Base-by-base conservation (phyloP, 345 rosid genomes). In the Diplotaxis tenuifolia region DNA sequence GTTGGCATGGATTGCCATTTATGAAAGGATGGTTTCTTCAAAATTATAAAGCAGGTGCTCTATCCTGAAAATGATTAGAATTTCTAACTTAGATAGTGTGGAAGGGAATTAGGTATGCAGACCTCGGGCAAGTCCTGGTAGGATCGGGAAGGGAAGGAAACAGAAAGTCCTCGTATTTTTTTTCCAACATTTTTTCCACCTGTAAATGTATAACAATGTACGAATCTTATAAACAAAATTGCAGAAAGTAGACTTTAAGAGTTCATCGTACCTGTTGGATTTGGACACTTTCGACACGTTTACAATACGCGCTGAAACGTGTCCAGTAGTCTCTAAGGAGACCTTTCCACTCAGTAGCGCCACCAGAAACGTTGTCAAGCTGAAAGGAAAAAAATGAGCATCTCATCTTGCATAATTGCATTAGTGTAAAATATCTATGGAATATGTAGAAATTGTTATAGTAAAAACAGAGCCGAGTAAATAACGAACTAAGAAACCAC, bases 141-240 rank as follows among this genome's bases (percentile, higher is more conserved):
- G 87, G 83, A 84, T 83, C 79, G 65, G 89, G 93, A 55, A 92
- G 85, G 75, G 89, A 88, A 81, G 92, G 82, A 81, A 95, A 95
- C 88, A 95, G 81, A 80, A 83, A 80, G 65, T 83, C 82, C 15
- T 84, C 92, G 73, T 87, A 92, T 79, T 73, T 88, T 75, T 84
- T 92, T 86, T 88, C 99, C 78, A 95, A 75, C 96, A 95, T 90
- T 82, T 88, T 89, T 82, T 95, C 99, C 84, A 95, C 98, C 99
- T 95, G 86, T n/a, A 79, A 58, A 63, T 45, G 56, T 65, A 63
- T 54, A 53, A 47, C 6, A 32, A 16, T 25, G 36, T 65, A 45
- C 49, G 49, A 58, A 47, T 47, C 53, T 47, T 14, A 47, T 16
- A 6, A 47, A 42, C 14, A 14, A n/a, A 42, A 9, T 2, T 57